phyloP scores from a whole-genome alignment of 129 eudicot species.

The Heracleum sosnowskyi region DNA sequence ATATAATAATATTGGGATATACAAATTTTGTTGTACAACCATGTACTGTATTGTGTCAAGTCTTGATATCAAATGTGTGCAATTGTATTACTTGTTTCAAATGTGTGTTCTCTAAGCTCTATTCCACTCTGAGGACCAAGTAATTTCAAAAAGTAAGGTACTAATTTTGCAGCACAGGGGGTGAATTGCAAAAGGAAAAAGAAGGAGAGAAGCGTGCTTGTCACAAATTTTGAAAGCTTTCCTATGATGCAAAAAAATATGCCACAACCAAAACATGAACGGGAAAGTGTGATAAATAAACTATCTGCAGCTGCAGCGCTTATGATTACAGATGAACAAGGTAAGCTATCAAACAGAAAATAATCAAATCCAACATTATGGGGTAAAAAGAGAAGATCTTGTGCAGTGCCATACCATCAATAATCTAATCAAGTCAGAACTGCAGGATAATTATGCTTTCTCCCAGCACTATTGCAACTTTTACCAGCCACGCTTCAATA shows the following conservation, averaged over 20 bases:
- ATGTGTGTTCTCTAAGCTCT: not conserved
- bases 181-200: not conserved
- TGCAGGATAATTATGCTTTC: not conserved
- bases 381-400: not conserved
- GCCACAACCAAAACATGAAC: not conserved
- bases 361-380: not conserved
- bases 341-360: not conserved
- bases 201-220: not conserved
- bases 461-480: not conserved
- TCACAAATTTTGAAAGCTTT: not conserved
- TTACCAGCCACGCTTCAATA: conserved; percentile 27
- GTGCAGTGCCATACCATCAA: not conserved
- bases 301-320: not conserved
- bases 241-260: not conserved
- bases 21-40: not conserved
- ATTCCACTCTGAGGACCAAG: not conserved
- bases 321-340: not conserved
- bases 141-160: not conserved
- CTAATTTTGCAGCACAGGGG: not conserved
- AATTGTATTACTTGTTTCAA: not conserved
- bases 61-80: not conserved
- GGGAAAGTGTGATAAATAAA: not conserved
- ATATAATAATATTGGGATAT: too few species aligned
- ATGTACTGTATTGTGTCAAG: not conserved
- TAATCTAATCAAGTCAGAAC: not conserved